Conservation (phyloP, 2,329 filamentous ascomycete species). For the Claviceps fusiformis region DNA sequence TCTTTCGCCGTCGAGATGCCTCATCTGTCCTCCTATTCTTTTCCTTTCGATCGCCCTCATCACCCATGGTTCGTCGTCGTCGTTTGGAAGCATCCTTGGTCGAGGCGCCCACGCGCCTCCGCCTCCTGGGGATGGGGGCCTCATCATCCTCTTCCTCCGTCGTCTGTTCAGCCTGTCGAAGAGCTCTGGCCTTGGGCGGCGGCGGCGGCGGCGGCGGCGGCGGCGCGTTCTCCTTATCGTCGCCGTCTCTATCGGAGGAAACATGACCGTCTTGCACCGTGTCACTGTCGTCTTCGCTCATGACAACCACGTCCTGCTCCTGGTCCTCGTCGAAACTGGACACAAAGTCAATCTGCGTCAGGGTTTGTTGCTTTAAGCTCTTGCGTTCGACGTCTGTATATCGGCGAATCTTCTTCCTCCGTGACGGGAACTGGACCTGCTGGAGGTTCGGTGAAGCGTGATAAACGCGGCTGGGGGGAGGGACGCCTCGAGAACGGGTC, state of each 20-base stretch:
- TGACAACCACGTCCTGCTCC: slow-evolving; percentile 10
- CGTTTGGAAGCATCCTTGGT: background rate
- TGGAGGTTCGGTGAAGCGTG: slow-evolving; percentile 23
- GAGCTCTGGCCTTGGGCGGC: background rate
- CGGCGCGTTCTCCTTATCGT: slow-evolving; percentile 9
- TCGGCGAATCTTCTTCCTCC: slow-evolving; percentile 21
- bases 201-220: background rate
- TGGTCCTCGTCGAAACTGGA: slow-evolving; percentile 20
- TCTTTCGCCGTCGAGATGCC: slow-evolving; percentile 17
- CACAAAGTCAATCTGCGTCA: slow-evolving; percentile 29
- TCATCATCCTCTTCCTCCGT: slow-evolving; percentile 9
- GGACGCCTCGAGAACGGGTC: slow-evolving; percentile 24
- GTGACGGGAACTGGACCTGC: slow-evolving; percentile 25
- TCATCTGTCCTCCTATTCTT: background rate
- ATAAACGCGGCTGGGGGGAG: slow-evolving; percentile 24
- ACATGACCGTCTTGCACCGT: background rate
- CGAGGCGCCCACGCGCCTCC: slow-evolving; percentile 8
- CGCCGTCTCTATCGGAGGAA: background rate
- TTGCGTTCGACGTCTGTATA: slow-evolving; percentile 17
- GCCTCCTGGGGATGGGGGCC: slow-evolving; percentile 12
- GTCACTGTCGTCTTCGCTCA: slow-evolving; percentile 15
- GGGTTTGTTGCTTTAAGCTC: slow-evolving; percentile 25
- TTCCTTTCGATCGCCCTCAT: slow-evolving; percentile 4
- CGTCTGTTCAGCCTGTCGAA: background rate
- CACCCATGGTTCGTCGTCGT: background rate